These are phyloP conservation scores for Leptographium lundbergii DNA, from an alignment of 2,329 filamentous ascomycete genomes.

Conservation along the genomic window DNA sequence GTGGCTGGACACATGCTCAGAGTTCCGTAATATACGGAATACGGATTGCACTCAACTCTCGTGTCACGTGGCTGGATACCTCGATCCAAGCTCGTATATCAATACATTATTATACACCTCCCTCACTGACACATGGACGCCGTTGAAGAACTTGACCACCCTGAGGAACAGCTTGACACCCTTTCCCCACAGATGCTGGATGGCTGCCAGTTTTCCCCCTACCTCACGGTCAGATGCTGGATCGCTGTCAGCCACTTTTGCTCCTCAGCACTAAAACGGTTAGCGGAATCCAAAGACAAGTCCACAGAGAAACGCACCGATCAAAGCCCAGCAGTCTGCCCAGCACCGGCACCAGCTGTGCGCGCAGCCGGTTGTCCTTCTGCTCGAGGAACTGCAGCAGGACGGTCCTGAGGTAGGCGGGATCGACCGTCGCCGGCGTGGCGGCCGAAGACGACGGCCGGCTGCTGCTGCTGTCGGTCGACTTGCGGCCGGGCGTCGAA, in stretches of 20 bases:
- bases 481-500: background rate
- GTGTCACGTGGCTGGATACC: too few relatives aligned
- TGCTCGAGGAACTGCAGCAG: conserved; percentile 71
- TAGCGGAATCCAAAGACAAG: background rate
- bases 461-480: background rate
- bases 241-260: conserved; percentile 79
- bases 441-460: conserved; percentile 19
- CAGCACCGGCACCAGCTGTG: conserved; percentile 65
- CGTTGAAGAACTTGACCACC: too few relatives aligned
- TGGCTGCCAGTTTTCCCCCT: too few relatives aligned
- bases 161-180: too few relatives aligned
- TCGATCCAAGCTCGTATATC: too few relatives aligned
- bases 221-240: conserved; percentile 26
- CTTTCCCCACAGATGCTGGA: too few relatives aligned
- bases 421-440: conserved; percentile 24
- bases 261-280: conserved; percentile 45
- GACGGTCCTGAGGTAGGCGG: conserved; percentile 67
- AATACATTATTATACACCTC: too few relatives aligned
- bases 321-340: conserved; percentile 67
- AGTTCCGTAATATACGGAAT: too few relatives aligned
- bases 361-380: conserved; percentile 62
- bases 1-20: too few relatives aligned
- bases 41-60: too few relatives aligned
- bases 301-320: conserved; percentile 38
- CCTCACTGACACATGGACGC: too few relatives aligned